These are phyloP conservation scores for Hirschfeldia incana DNA, from an alignment of 345 rosid genomes.

Conservation along the genomic window DNA sequence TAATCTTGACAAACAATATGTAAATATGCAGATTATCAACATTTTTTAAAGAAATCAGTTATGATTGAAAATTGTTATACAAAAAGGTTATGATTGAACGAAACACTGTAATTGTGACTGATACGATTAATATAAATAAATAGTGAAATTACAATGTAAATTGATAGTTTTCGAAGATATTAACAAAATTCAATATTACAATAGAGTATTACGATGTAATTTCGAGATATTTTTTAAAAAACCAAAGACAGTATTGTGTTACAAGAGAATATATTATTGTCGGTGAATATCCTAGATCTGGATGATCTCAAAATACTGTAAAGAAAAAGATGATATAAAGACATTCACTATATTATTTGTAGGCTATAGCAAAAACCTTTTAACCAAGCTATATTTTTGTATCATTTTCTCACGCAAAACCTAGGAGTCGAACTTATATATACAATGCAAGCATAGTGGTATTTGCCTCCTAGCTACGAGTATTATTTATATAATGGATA, in stretches of 20 bases:
- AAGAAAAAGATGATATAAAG: background rate
- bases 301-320: background rate
- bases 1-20: background rate
- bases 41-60: background rate
- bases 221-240: background rate
- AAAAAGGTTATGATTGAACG: background rate
- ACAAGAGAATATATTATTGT: background rate
- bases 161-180: background rate
- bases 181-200: background rate
- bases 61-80: background rate
- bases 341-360: background rate
- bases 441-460: background rate
- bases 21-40: background rate
- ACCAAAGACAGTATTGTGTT: background rate
- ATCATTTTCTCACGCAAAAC: background rate
- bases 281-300: background rate
- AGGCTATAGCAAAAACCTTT: background rate
- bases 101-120: background rate
- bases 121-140: background rate
- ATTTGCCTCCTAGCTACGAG: background rate
- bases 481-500: background rate
- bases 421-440: background rate
- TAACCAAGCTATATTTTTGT: background rate
- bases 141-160: background rate
- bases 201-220: background rate